A percentile compares a stretch with the other conserved stretches of the same genome.
Conservation (phyloP, 169 alveolate species). For the Plasmodium gallinaceum region DNA sequence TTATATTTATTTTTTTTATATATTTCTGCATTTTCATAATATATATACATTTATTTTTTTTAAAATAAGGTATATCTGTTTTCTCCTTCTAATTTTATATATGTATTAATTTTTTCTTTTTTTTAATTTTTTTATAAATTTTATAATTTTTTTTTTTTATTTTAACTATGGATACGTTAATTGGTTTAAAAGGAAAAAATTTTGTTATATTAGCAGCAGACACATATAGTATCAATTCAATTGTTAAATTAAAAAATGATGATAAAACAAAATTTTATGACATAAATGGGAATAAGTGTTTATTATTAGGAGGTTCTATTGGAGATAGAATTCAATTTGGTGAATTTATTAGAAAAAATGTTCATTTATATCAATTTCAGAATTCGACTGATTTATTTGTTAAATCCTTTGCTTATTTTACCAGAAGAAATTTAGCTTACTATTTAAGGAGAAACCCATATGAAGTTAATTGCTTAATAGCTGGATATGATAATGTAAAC, state of each 20-base stretch:
- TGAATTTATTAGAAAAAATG: conserved; percentile 86
- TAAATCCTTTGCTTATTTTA: conserved; percentile 89
- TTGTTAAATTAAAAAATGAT: conserved; percentile 81
- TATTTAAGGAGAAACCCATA: conserved; percentile 90
- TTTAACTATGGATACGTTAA: conserved; percentile 87
- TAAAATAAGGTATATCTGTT: no score
- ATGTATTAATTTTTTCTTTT: no score
- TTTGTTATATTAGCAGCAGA: conserved; percentile 88
- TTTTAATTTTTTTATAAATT: no score
- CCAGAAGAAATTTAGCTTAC: conserved; percentile 89
- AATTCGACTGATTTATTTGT: conserved; percentile 86
- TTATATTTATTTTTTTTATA: no score
- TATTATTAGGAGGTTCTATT: conserved; percentile 88
- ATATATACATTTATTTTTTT: no score
- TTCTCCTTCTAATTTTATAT: no score
- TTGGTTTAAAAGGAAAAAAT: conserved; percentile 89
- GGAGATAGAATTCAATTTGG: conserved; percentile 92
- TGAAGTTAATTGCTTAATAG: conserved; percentile 89
- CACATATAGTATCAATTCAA: conserved; percentile 83
- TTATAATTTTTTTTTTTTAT: no score
- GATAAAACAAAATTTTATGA: conserved; percentile 83
- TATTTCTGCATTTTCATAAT: no score
- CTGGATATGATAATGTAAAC: conserved; percentile 88
- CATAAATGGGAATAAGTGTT: conserved; percentile 85
- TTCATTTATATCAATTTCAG: conserved; percentile 87